Evolutionary conservation across 176 grass and related monocot genomes (phyloP), one percentile per base, ranked within the genome.

Genomic region (Avena sativa): DNA sequence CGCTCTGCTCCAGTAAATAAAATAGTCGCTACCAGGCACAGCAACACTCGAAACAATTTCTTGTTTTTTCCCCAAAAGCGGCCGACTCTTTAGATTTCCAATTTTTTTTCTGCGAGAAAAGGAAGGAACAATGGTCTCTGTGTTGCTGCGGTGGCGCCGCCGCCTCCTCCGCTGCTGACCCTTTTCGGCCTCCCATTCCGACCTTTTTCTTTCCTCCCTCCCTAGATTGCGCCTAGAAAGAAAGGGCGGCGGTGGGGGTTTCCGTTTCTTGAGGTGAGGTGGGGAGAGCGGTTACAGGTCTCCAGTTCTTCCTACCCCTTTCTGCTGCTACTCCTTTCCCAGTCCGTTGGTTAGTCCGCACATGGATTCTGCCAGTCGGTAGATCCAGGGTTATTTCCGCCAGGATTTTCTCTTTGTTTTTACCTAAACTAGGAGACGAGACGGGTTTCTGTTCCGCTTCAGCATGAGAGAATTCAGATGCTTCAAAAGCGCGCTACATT

Each of bases 51-150:
- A 43, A 43, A 43, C 40, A 43, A 43, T 43, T 43, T 43, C 40
- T 76, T 76, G 48, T 76, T 76, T 19, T 50, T 55, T 26, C 25
- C 74, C 71, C 72, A 75, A 75, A 49, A 75, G 72, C 8, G 14
- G 13, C 72, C 72, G 49, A 5, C 63, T 17, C 32, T 69, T 74
- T 48, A 48, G 9, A 48, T 48, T 74, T 74, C 9, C 16, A 34
- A 34, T 73, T 74, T 15, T 8, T 50, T 25, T 23, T 48, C 47
- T 48, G 14, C 47, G 13, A 52, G n/a, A 67, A 67, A 67, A 67
- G 34, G 64, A 25, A 14, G 64, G 12, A 55, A 16, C 49, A 19
- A 32, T 51, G 28, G 15, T 28, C 50, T 52, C 19, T 14, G 10
- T 26, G 13, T 2, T 47, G 3, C 49, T 32, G 13, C 16, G 13